Conservation (phyloP, 345 rosid genomes). For the Eucalyptus shirleyi region DNA sequence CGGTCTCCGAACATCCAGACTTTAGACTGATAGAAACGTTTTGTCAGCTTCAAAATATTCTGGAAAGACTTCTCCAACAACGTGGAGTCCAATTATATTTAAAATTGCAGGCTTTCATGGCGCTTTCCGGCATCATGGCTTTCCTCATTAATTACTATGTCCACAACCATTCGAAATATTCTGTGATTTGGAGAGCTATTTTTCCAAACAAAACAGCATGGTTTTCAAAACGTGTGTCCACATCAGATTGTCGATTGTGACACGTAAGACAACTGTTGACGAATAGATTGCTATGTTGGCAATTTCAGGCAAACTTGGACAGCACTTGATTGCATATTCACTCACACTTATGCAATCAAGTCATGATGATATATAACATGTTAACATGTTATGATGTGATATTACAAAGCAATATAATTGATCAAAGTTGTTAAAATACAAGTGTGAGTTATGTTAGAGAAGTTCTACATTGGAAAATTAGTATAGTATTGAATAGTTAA, state of each 20-base stretch:
- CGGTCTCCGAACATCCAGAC: too few relatives aligned
- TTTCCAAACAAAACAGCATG: background rate
- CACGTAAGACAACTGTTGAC: accelerated
- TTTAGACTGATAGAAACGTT: too few relatives aligned
- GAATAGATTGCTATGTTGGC: background rate
- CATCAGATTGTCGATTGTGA: background rate
- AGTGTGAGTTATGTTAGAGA: too few relatives aligned
- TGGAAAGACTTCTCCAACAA: too few relatives aligned
- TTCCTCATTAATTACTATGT: conserved; percentile 50
- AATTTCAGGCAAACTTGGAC: background rate
- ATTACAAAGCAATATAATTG: background rate
- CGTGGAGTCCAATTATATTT: background rate
- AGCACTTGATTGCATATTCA: background rate
- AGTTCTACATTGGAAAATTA: too few relatives aligned
- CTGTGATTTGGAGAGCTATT: background rate
- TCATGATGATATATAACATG: background rate
- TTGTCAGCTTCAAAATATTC: too few relatives aligned
- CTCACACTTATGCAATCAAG: background rate
- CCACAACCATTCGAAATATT: background rate
- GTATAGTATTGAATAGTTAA: too few relatives aligned
- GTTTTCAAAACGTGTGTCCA: background rate
- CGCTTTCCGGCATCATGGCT: conserved; percentile 18
- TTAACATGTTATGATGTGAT: background rate
- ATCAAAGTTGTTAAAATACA: background rate
- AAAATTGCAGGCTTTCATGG: background rate